Evolutionary conservation across 257 asterid genomes (phyloP), one percentile per base, ranked within the genome.

Genomic region (Prunella vulgaris): DNA sequence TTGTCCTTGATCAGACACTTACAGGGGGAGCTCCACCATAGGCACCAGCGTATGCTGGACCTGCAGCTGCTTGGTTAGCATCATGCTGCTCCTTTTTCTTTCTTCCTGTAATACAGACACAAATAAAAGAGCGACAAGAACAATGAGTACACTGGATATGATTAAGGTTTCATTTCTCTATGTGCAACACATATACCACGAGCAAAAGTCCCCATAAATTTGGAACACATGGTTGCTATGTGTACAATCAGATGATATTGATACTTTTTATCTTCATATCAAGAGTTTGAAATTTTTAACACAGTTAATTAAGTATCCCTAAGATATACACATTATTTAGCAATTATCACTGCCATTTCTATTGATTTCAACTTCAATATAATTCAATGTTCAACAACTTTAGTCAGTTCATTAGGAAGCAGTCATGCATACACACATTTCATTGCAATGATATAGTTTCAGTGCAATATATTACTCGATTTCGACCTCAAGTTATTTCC

Each of bases 31-130:
- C 81, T 58, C 86, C 83, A 49, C 97, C 97, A 78, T 89, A 90
- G 25, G 88, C 84, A 80, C 92, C 90, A 61, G 76, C 85, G 72
- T 86, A 87, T 3, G 87, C 95, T 44, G 92, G 83, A 72, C 86
- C 96, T 28, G 64, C 83, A 51, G 86, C 86, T 58, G 88, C 90
- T 70, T 86, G 96, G 81, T 83, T 85, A 64, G 89, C 82, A 77
- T 91, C 95, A 12, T 75, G 93, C 68, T 86, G 97, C 38, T 94
- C 97, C 81, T 91, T 94, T 69, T 89, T 91, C 97, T 91, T 94
- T 77, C 81, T 82, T 64, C 96, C 99, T 93, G 90, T 58, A 68
- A 74, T 67, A 74, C 52, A 68, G 52, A 49, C 27, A 71, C 28
- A 46, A 12, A 54, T 15, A 42, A n/a, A 62, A 30, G 18, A 42